Percentiles rank a stretch among this genome's conserved stretches.
Evolutionary conservation across 768 basidiomycete species (phyloP).

Genomic region (Tephrocybe sp.): DNA sequence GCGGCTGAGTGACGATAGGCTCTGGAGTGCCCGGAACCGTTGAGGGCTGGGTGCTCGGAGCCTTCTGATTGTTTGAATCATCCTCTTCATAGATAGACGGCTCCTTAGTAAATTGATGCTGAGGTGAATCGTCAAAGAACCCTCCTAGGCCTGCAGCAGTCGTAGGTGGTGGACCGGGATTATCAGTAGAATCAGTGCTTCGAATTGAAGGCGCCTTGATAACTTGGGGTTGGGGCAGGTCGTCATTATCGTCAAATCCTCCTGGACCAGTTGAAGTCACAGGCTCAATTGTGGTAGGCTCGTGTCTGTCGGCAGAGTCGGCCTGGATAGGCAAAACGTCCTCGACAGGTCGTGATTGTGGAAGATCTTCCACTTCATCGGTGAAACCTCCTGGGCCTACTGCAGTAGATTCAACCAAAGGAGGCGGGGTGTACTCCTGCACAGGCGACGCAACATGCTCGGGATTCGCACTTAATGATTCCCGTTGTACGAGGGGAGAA

Average conservation of each 20-base stretch:
- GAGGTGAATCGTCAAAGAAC: not conserved
- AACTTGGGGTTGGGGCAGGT: not conserved
- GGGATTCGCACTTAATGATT: slow-evolving; percentile 11
- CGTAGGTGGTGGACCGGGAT: not conserved
- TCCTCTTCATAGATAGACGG: not conserved
- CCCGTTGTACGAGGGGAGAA: slow-evolving; percentile 44
- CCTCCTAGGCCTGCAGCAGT: not conserved
- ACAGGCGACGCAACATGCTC: slow-evolving; percentile 11
- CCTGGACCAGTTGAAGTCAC: not conserved
- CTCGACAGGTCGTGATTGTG: slow-evolving; percentile 25
- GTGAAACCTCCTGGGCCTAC: slow-evolving; percentile 52
- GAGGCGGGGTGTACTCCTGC: slow-evolving; percentile 36
- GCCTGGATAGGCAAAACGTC: slow-evolving; percentile 27
- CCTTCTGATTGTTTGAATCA: not conserved
- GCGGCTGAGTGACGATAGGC: not conserved
- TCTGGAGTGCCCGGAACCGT: slow-evolving; percentile 1
- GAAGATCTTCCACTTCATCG: slow-evolving; percentile 46
- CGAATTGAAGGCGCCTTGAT: slow-evolving; percentile 2
- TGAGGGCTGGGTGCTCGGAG: not conserved
- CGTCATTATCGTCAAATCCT: slow-evolving; percentile 1
- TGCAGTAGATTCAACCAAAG: slow-evolving; percentile 34
- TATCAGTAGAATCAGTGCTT: not conserved
- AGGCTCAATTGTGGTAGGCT: slow-evolving; percentile 1
- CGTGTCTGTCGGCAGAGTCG: slow-evolving; percentile 16
- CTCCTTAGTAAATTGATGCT: not conserved